Percentiles rank a stretch among this genome's conserved stretches.
These are phyloP conservation scores for Datisca glomerata DNA, from an alignment of 306 rosid species.

Conservation along the genomic window DNA sequence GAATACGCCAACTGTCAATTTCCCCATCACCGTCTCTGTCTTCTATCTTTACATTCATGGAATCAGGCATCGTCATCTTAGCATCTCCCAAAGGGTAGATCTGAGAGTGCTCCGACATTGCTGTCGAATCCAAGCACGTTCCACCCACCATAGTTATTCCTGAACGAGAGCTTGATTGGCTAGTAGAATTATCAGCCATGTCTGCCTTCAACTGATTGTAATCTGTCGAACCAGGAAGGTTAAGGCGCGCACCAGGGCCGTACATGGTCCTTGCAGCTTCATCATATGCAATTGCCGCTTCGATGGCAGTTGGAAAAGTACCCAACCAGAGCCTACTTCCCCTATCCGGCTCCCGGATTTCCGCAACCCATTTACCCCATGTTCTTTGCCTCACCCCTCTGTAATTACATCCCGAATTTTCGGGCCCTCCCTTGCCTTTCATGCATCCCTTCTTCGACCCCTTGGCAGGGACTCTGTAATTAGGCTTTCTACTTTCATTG, in stretches of 20 bases:
- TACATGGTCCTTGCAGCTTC: conserved; percentile 58
- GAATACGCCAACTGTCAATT: no score
- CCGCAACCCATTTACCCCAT: conserved; percentile 66
- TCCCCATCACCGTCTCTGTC: no score
- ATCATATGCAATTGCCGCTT: conserved; percentile 42
- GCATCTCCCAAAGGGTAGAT: no score
- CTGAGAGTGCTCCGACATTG: no score
- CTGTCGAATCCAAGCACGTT: no score
- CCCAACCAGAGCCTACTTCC: conserved; percentile 47
- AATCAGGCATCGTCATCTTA: no score
- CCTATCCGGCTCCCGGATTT: conserved; percentile 43
- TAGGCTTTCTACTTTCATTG: conserved; percentile 15
- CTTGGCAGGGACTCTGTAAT: conserved; percentile 32
- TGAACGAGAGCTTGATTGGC: background rate
- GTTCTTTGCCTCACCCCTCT: conserved; percentile 64
- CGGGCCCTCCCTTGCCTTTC: conserved; percentile 63
- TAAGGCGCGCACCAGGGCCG: conserved; percentile 40
- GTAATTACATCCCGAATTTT: conserved; percentile 33
- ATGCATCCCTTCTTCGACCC: conserved; percentile 66
- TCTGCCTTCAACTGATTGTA: conserved; percentile 4
- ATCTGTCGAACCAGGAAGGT: conserved; percentile 30
- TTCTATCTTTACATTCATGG: no score
- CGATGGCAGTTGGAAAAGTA: conserved; percentile 28
- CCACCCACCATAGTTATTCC: no score
- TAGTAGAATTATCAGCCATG: background rate